Evolutionary conservation across 495 filamentous ascomycete genomes (phyloP).

Genomic region (Astrocystis sublimbata): DNA sequence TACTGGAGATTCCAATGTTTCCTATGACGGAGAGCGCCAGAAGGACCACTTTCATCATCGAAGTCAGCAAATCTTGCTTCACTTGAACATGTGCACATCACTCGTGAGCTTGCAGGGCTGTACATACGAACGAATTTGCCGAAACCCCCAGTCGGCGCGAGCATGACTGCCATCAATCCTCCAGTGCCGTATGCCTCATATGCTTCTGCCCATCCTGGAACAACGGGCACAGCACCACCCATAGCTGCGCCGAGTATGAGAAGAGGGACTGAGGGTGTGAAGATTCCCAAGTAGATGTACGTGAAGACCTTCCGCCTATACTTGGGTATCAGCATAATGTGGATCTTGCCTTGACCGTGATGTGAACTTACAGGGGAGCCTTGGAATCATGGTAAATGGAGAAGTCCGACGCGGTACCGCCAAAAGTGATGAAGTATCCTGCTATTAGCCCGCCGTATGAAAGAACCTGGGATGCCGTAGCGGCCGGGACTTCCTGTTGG

Average conservation of each 20-base stretch:
- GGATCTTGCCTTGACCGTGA: neutral
- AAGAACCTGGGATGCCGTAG: slow-evolving; percentile 31
- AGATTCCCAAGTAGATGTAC: slow-evolving; percentile 46
- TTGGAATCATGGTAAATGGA: slow-evolving; percentile 45
- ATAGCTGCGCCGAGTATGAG: slow-evolving; percentile 56
- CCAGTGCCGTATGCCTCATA: slow-evolving; percentile 48
- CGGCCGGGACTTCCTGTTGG: slow-evolving; percentile 32
- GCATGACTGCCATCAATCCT: slow-evolving; percentile 52
- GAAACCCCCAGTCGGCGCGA: slow-evolving; percentile 51
- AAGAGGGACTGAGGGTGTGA: slow-evolving; percentile 50
- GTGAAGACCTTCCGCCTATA: slow-evolving; percentile 37
- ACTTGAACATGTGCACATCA: too few species aligned
- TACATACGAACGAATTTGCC: slow-evolving; percentile 53
- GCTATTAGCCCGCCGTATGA: slow-evolving; percentile 42
- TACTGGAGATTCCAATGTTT: slow-evolving; percentile 44
- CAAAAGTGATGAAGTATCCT: slow-evolving; percentile 46
- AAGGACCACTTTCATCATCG: too few species aligned
- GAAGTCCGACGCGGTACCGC: slow-evolving; percentile 44
- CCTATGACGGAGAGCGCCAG: slow-evolving; percentile 52
- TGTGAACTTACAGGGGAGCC: slow-evolving; percentile 35
- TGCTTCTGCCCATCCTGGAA: slow-evolving; percentile 39
- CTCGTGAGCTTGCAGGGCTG: too few species aligned
- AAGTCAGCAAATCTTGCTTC: too few species aligned
- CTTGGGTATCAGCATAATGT: neutral
- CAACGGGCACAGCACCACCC: slow-evolving; percentile 43